Base-by-base conservation (phyloP, 768 basidiomycete genomes). In the Gloeopeniophorella convolvens region DNA sequence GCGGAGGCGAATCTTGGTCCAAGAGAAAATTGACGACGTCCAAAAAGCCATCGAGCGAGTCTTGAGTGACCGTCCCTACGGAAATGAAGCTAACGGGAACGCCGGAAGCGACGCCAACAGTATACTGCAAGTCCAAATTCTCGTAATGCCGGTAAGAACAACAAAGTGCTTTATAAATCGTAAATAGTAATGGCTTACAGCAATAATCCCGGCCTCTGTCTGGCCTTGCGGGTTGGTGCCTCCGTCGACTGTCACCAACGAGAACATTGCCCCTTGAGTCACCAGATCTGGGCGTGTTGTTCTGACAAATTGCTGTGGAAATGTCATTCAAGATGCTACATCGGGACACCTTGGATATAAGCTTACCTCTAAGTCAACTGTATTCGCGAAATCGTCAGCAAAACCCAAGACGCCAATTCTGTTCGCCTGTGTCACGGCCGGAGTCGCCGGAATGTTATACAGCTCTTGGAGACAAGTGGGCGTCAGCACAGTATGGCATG, bases 31-130 rank as follows among this genome's bases (percentile, higher is more conserved):
- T 58, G 46, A 63, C 47, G 51, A 61, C 54, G 51, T 68, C 68
- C 5, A 68, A 46, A 57, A 70, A 67, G 8, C 67, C 68, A 13
- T 51, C 55, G 13, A 65, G 54, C 5, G 26, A 58, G 21, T 67
- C 66, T 10, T 57, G 51, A 39, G 48, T 53, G 27, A 65, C 20
- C 5, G 60, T 41, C 3, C 69, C 70, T 5, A 63, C 66, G 1
- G 66, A 65, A 27, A 70, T 60, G 55, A 71, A 69, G 9, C 32
- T 47, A 20, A 55, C 56, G 0, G 66, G 66, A 5, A 71, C 67
- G 2, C 51, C 42, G 4, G 62, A 51, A 5, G 57, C 50, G 42
- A 63, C 33, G 18, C 63, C 60, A 18, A 64, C 49, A 4, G 62
- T 63, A 35, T 60, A 62, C 28, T 65, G 55, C 4, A 54, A 45